phyloP scores from a whole-genome alignment of 2,329 filamentous ascomycete genomes.

The Penicillium crustosum region DNA sequence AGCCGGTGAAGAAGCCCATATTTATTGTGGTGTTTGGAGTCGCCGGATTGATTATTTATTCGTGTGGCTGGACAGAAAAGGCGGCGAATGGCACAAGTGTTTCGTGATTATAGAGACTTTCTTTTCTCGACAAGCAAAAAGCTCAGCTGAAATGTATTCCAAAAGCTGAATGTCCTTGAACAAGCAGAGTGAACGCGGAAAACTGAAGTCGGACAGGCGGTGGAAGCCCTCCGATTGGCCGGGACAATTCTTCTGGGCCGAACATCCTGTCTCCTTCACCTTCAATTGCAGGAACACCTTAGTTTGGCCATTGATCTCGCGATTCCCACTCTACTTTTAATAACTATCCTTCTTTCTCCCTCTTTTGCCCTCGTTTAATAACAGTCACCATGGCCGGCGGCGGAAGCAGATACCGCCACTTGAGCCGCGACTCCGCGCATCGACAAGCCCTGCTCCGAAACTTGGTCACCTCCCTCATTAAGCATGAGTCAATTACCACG shows the following conservation, averaged over 20 bases:
- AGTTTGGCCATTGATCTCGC: constrained; percentile 2
- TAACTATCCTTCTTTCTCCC: neutral
- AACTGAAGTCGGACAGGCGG: constrained; percentile 24
- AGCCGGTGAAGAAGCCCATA: constrained; percentile 71
- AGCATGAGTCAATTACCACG: constrained; percentile 89
- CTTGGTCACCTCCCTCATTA: constrained; percentile 89
- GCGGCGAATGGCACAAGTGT: neutral
- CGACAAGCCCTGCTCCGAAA: constrained; percentile 91
- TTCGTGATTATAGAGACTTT: neutral
- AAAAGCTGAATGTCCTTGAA: neutral
- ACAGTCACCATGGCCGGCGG: constrained; percentile 73
- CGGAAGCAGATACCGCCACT: constrained; percentile 80
- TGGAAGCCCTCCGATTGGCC: constrained; percentile 39
- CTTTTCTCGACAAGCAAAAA: neutral
- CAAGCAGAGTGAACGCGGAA: constrained; percentile 10
- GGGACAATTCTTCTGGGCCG: constrained; percentile 36
- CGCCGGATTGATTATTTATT: neutral
- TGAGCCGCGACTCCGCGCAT: constrained; percentile 82
- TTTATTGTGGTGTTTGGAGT: constrained; percentile 34
- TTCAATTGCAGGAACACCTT: neutral
- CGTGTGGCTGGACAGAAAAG: neutral
- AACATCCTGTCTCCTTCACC: constrained; percentile 7
- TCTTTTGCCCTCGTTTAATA: neutral
- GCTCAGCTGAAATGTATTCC: neutral
- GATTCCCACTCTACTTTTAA: constrained; percentile 9